Conservation (phyloP, 371 early-diverging fungal species). For the Dentiscutata heterogama region DNA sequence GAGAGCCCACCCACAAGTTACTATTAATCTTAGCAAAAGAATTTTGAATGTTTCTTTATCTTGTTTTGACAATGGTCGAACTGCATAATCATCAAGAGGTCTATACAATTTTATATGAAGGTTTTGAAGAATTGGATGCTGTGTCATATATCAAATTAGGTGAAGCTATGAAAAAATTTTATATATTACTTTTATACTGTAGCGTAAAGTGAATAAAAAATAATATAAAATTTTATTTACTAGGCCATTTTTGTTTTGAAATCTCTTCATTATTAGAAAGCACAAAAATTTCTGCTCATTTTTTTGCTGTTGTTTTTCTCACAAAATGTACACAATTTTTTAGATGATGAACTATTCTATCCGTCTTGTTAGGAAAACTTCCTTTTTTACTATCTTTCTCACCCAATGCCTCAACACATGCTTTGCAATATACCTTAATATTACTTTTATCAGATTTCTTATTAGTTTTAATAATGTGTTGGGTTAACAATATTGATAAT, state of each 20-base stretch:
- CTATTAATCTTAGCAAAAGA: background rate
- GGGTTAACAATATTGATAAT: background rate
- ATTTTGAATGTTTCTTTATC: conserved; percentile 11
- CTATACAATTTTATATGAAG: background rate
- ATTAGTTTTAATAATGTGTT: conserved; percentile 22
- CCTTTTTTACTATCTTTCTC: background rate
- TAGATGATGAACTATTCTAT: conserved; percentile 1
- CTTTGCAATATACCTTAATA: conserved; percentile 6
- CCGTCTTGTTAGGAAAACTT: conserved; percentile 18
- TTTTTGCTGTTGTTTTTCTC: background rate
- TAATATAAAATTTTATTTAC: background rate
- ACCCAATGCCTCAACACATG: background rate
- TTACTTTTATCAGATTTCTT: background rate
- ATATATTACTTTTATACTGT: too few species aligned
- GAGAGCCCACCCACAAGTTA: conserved; percentile 10
- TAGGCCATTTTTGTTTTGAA: background rate
- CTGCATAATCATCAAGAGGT: conserved; percentile 5
- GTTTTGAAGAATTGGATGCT: too few species aligned
- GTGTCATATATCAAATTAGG: background rate
- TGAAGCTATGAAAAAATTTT: background rate
- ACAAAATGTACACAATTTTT: conserved; percentile 13
- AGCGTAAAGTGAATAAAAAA: too few species aligned
- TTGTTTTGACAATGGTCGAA: background rate
- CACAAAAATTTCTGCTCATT: background rate
- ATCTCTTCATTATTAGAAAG: background rate